Percentiles rank a stretch among this genome's conserved stretches.
These are phyloP conservation scores for Penicillium oxalicum DNA, from an alignment of 2,329 filamentous ascomycete species.

Conservation along the genomic window DNA sequence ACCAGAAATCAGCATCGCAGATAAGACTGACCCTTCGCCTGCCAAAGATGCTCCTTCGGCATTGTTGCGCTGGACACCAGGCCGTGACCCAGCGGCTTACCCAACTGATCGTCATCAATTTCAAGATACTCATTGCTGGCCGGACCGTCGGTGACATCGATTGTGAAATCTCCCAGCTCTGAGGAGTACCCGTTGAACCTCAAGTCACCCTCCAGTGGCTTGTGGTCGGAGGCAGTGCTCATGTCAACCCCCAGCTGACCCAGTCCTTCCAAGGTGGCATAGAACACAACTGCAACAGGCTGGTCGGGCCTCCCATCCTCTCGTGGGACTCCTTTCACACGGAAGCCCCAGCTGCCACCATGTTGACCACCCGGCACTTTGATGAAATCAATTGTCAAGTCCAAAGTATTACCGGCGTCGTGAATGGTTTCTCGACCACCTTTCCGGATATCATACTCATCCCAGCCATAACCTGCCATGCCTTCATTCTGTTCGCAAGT, in stretches of 20 bases:
- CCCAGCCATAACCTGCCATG: conserved; percentile 95
- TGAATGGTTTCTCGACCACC: conserved; percentile 88
- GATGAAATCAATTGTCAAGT: conserved; percentile 88
- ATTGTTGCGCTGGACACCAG: conserved; percentile 66
- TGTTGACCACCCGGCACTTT: conserved; percentile 81
- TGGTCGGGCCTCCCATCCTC: conserved; percentile 61
- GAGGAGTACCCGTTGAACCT: conserved; percentile 63
- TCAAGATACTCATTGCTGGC: conserved; percentile 54
- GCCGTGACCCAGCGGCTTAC: conserved; percentile 69
- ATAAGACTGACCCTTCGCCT: conserved; percentile 58
- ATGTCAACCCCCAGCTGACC: conserved; percentile 59
- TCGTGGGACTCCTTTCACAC: conserved; percentile 75
- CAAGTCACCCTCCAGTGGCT: conserved; percentile 51
- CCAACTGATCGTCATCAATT: conserved; percentile 56
- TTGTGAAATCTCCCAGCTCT: conserved; percentile 70
- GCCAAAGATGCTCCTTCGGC: conserved; percentile 69
- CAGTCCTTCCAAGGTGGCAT: conserved; percentile 71
- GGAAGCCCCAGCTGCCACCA: conserved; percentile 86
- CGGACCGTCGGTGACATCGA: conserved; percentile 68
- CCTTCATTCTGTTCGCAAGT: conserved; percentile 94
- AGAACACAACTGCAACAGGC: conserved; percentile 75
- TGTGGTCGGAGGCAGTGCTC: conserved; percentile 47
- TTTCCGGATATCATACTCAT: conserved; percentile 84
- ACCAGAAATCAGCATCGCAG: background rate
- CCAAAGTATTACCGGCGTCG: conserved; percentile 79